Evolutionary conservation across 495 filamentous ascomycete genomes (phyloP), one percentile per base, ranked within the genome.

Genomic region (Margaritispora aquatica): DNA sequence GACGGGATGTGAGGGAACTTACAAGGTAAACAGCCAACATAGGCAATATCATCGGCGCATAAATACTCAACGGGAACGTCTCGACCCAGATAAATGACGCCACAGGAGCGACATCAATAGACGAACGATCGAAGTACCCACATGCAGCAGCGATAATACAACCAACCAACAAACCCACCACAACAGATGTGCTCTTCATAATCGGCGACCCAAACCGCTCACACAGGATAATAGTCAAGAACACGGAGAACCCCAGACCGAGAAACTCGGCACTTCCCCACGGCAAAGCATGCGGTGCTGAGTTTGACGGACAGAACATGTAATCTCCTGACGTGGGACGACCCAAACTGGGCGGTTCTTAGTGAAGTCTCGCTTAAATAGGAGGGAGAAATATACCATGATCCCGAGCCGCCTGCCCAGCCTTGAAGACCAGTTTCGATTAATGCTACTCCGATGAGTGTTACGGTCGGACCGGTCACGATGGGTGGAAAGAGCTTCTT

Each of bases 231-330:
- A 94, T 95, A 22, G 89, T 91, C 15, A 90, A 60, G 68, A 96
- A 96, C 36, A 95, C 92, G 24, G 85, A 82, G 74, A 97, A 96
- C 0, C 92, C 92, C 0, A 97, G 81, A 1, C 91, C 91, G 49
- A 96, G 86, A 66, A 89, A 95, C 70, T 96, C 83, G 11, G 91
- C 78, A 47, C 85, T 88, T 20, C 91, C 92, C 92, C 92, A 97
- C 0, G 88, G 88, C 1, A 96, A 77, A 19, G 92, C 81, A 63
- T 90, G 88, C 15, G 92, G 90, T 1, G 90, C 89, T 26, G 73
- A 69, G 31, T 86, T 82, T 61, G 75, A 80, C 0, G 92, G 92
- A 68, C 92, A 96, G 34, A 86, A 69, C 5, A 77, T 73, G 65
- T 75, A 88, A 55, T 76, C 70, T 4, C 85, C 82, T 4, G 69